Base-by-base conservation (phyloP, 1,139 yeast genomes). In the Yamadazyma pseudoaaseri region DNA sequence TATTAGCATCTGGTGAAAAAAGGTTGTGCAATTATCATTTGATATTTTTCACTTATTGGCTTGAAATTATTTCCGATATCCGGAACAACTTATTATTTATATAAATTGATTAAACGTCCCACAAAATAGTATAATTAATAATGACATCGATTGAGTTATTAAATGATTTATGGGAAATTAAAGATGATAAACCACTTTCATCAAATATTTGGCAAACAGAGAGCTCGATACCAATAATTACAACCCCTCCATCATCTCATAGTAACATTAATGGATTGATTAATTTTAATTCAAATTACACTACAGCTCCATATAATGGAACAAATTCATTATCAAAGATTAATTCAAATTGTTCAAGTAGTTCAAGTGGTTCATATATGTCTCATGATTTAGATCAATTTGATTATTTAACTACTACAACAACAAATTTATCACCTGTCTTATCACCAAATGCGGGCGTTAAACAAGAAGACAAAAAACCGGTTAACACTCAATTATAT, bases 401-500 rank as follows among this genome's bases (percentile, higher is more conserved):
- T 6, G 25, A 22, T 22, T 18, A 7, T 6, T 7, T 7, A 12
- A 16, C 22, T 17, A 23, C 16, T 11, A 29, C 23, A 14, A 23
- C 23, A 16, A 5, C 32, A 20, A 29, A 6, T 24, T 16, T 14
- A 28, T 14, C 23, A 16, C 16, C 23, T 17, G 23, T n/a, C 13
- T 28, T 25, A 16, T 18, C 16, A 6, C 29, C 29, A 10, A 21
- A 10, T 12, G 5, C 18, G 3, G 10, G 21, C n/a, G 16, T 14
- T n/a, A 16, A 6, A 13, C 3, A 21, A 12, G 49, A 45, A 20
- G 46, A 44, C 20, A 46, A 46, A 29, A 44, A 39, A 20, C 42
- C 46, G 27, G 73, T 81, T 38, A 85, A 84, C 55, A 81, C 85
- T 33, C 83, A 76, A 43, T 70, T 89, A 31, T 89, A 87, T 73